Evolutionary conservation across 306 rosid genomes (phyloP), one percentile per base, ranked within the genome.

Genomic region (Nissolia schottii): DNA sequence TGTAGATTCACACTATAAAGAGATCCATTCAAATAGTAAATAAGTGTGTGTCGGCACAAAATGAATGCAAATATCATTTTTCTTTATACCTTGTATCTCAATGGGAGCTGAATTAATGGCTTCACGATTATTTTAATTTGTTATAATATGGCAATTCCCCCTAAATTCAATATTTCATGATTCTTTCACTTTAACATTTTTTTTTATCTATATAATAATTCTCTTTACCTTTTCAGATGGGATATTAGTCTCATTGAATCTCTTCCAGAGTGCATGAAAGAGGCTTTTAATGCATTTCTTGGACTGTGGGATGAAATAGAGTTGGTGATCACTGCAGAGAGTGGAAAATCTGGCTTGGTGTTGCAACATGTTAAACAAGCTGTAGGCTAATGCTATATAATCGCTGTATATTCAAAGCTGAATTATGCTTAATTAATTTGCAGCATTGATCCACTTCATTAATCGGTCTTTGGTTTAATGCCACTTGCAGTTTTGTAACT

Each of bases 181-280:
- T 49, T 18, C 5, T 55, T 14, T 57, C 4, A 25, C 7, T 6
- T 29, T 10, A 28, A 8, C 3, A 16, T 0, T 13, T 57, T 0
- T 13, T 57, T 15, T 29, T 15, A 20, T 5, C 14, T 7, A 18
- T 7, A 35, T 19, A 34, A 61, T 18, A 34, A 24, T 48, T 11
- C 38, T 28, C 8, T 68, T 20, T 20, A 10, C 48, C 49, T 35
- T 7, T 54, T 56, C 60, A 53, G 70, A 46, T 79, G 83, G 79
- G 67, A 73, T 12, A 49, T 38, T 16, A 38, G 61, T 27, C 16
- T 5, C 28, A 49, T 67, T 25, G 29, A 57, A 23, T 48, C 74
- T 6, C 79, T 79, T 28, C 75, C 83, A 20, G 59, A 73, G n/a
- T 46, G 69, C 71, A 79, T 73, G 79, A 79, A 79, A 73, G 61